Percentiles rank a stretch among this genome's conserved stretches.
These are phyloP conservation scores for Epichloe glyceriae DNA, from an alignment of 2,329 filamentous ascomycete species.

Conservation along the genomic window DNA sequence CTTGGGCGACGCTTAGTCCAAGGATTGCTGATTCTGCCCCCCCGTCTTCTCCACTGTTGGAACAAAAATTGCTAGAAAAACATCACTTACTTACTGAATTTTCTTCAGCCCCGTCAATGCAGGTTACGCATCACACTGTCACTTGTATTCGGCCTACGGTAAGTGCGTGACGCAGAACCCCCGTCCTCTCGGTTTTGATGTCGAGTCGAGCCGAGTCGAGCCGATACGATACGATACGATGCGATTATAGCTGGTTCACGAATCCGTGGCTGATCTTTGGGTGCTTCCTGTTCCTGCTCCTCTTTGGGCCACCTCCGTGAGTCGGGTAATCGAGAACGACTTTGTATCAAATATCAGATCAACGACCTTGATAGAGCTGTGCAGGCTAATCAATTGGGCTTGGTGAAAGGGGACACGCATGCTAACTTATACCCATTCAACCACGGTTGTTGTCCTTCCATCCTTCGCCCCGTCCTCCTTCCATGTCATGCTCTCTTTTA, in stretches of 20 bases:
- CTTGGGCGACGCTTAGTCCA: neutral
- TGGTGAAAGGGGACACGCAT: conserved; percentile 16
- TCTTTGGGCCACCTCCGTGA: neutral
- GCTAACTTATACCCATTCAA: conserved; percentile 28
- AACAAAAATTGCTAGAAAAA: neutral
- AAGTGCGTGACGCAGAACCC: neutral
- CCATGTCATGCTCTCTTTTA: conserved; percentile 5
- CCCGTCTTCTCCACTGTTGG: neutral
- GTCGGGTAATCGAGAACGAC: neutral
- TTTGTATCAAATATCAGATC: neutral
- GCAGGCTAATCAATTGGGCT: conserved; percentile 8
- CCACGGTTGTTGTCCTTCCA: conserved; percentile 12
- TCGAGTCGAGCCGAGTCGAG: neutral
- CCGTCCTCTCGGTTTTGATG: neutral
- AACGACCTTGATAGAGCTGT: neutral
- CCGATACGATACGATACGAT: neutral
- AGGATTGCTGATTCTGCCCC: neutral
- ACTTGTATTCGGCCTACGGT: neutral
- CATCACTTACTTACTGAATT: neutral
- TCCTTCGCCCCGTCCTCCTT: conserved; percentile 12
- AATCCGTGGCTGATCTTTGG: neutral
- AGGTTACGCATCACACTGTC: neutral
- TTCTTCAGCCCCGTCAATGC: neutral
- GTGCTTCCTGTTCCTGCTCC: neutral
- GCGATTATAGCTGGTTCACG: neutral